Conservation (phyloP, 2,329 filamentous ascomycete genomes). For the Ceratocystis papillata region DNA sequence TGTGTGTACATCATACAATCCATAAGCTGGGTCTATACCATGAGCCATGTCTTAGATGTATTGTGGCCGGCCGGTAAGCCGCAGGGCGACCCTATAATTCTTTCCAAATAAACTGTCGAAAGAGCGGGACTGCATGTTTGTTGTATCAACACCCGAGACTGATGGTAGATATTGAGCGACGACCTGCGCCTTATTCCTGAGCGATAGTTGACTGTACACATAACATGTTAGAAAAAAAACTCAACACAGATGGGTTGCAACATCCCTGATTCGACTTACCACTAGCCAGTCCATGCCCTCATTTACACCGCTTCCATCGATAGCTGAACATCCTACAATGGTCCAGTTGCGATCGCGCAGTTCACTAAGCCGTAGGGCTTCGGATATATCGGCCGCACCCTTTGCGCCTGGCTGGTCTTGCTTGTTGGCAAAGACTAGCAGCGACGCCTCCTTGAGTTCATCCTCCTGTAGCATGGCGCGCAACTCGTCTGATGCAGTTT, state of each 20-base stretch:
- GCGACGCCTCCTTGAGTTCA: slow-evolving; percentile 80
- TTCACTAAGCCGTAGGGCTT: slow-evolving; percentile 80
- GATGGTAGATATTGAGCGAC: neutral
- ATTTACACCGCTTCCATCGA: slow-evolving; percentile 85
- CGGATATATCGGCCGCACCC: slow-evolving; percentile 91
- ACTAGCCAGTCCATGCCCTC: slow-evolving; percentile 99
- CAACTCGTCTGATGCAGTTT: slow-evolving; percentile 86
- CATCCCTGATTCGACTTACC: slow-evolving; percentile 40
- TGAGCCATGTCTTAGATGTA: neutral
- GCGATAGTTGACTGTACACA: slow-evolving; percentile 5
- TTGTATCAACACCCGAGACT: neutral
- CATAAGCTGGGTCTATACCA: neutral
- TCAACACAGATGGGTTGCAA: neutral
- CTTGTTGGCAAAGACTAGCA: slow-evolving; percentile 97
- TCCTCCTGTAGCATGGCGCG: slow-evolving; percentile 95
- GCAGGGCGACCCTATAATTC: neutral
- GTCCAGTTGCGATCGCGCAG: slow-evolving; percentile 97
- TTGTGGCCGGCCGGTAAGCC: neutral
- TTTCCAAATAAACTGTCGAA: neutral
- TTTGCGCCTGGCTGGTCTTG: slow-evolving; percentile 96
- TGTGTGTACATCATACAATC: neutral
- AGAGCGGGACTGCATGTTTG: neutral
- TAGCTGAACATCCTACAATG: slow-evolving; percentile 93
- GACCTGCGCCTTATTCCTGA: slow-evolving; percentile 10
- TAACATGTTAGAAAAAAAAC: slow-evolving; percentile 8